Evolutionary conservation across 441 rosid genomes (phyloP).

Genomic region (Metrosideros polymorpha): DNA sequence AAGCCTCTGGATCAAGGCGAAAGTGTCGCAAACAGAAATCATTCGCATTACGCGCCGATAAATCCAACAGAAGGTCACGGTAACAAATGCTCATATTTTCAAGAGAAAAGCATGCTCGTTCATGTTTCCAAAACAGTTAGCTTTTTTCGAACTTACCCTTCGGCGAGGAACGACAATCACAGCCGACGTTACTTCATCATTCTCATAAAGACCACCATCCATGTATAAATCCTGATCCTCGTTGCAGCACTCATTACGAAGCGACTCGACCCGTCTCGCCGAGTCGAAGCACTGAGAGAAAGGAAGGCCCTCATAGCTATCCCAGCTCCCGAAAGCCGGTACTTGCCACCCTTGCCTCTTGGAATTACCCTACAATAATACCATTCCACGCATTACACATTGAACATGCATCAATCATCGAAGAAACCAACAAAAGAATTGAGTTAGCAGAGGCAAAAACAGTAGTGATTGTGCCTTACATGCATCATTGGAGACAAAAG

Average conservation of each 20-base stretch:
- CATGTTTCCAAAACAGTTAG: neutral
- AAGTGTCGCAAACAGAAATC: neutral
- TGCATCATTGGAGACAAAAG: neutral
- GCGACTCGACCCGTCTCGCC: neutral
- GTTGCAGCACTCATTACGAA: neutral
- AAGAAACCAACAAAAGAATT: neutral
- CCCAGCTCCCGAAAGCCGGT: neutral
- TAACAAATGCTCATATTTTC: neutral
- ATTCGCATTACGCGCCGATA: neutral
- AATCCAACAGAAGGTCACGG: neutral
- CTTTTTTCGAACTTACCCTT: neutral
- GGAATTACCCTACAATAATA: neutral
- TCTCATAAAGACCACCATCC: neutral
- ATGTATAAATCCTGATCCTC: neutral
- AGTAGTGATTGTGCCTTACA: neutral
- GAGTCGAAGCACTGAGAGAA: constrained; percentile 2
- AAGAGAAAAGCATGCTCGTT: neutral
- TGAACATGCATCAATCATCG: neutral
- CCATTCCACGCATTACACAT: neutral
- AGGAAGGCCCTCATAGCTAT: constrained; percentile 3
- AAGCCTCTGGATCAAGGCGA: neutral
- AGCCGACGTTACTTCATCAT: neutral
- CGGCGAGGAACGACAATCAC: neutral
- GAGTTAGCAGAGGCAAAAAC: neutral
- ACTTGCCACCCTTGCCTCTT: neutral